phyloP scores from a whole-genome alignment of 306 rosid genomes.

The Malus asiatica region DNA sequence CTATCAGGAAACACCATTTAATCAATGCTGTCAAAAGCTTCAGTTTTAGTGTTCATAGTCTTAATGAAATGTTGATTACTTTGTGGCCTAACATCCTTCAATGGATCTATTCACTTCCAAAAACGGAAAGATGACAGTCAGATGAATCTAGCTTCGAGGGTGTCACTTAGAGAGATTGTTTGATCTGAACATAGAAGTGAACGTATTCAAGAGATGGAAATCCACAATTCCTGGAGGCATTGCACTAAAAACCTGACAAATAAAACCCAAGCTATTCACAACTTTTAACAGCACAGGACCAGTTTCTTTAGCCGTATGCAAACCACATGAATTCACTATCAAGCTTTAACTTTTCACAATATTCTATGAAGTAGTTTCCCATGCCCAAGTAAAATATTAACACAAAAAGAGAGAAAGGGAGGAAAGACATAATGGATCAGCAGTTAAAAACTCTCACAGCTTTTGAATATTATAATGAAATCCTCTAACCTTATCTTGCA shows the following conservation, averaged over 20 bases:
- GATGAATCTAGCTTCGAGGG: neutral
- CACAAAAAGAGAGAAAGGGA: neutral
- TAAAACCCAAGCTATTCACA: neutral
- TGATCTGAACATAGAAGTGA: neutral
- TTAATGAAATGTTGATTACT: neutral
- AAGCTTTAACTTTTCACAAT: neutral
- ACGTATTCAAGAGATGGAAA: neutral
- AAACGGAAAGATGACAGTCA: neutral
- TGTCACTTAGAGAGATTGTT: neutral
- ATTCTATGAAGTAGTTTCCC: neutral
- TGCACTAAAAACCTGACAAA: neutral
- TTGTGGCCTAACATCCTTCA: neutral
- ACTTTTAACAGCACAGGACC: neutral
- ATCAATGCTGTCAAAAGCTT: neutral
- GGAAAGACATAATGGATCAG: neutral
- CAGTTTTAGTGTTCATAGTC: neutral
- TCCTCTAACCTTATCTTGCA: constrained; percentile 59
- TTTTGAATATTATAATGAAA: neutral
- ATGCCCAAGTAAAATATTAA: neutral
- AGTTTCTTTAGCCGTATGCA: neutral
- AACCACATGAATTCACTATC: neutral
- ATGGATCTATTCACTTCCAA: neutral
- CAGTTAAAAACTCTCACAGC: neutral
- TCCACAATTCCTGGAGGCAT: neutral
- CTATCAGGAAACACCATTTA: too few relatives aligned